Evolutionary conservation across 1,284 basidiomycete genomes (phyloP), one percentile per base, ranked within the genome.

Genomic region (Earliella scabrosa): DNA sequence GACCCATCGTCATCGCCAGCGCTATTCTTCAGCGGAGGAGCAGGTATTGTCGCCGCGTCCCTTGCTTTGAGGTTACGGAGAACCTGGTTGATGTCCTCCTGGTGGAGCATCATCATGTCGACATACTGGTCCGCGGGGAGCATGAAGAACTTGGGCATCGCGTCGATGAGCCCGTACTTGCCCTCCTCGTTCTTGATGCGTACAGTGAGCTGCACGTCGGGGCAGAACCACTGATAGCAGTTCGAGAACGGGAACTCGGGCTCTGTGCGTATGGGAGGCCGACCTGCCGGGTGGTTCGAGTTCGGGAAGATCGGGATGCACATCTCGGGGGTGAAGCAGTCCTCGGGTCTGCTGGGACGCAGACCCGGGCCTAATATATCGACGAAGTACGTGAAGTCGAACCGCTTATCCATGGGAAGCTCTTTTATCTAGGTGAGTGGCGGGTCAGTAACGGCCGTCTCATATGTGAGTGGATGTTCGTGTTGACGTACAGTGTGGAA

Each of bases 161-260:
- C 7, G 13, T 6, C 29, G 13, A 31, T 31, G 29, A 31, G 29
- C 29, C 29, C 29, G 29, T 31, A 31, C 29, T 31, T 31, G 29
- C 13, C 6, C 13, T 31, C 29, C 7, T 31, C 29, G 29, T 31
- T 31, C 29, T 31, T 31, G 29, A 31, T 13, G 29, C 56, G 43
- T 9, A 49, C 35, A 27, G 29, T 26, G 7, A 31, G 29, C 29
- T 31, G 7, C 26, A 39, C 20, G 38, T 52, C 49, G 11, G 18
- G 1, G 2, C 41, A 31, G 21, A 55, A 24, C 59, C 59, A 60
- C 31, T 60, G 54, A 35, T 44, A 50, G 32, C 54, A 57, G 41
- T 60, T 57, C 3, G 26, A 18, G 48, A 56, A 45, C 29, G 59
- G 54, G 14, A 60, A 60, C 16, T 38, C n/a, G 0, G 45, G 38